These are phyloP conservation scores for Colletotrichum melonis DNA, from an alignment of 2,329 filamentous ascomycete species.

Conservation along the genomic window DNA sequence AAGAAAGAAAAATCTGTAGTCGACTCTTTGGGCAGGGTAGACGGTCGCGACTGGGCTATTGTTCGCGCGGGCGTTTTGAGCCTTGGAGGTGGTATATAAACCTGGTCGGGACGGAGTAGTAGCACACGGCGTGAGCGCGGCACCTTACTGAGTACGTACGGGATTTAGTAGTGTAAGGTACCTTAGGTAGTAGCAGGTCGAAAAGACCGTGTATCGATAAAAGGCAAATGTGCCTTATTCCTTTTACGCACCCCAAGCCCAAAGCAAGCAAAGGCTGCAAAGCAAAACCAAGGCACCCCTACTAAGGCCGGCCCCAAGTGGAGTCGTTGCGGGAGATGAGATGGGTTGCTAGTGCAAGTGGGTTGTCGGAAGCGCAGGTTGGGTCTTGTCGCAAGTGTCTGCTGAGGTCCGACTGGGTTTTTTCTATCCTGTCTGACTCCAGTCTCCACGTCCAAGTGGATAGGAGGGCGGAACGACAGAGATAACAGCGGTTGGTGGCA, in stretches of 20 bases:
- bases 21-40: neutral
- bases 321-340: conserved; percentile 33
- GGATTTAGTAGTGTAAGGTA: neutral
- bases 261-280: neutral
- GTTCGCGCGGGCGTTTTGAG: conserved; percentile 12
- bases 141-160: neutral
- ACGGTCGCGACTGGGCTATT: conserved; percentile 18
- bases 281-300: conserved; percentile 4
- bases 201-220: conserved; percentile 26
- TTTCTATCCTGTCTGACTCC: neutral
- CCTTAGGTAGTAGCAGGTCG: neutral
- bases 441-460: conserved; percentile 27
- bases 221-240: conserved; percentile 22
- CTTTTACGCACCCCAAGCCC: neutral
- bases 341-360: conserved; percentile 30
- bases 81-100: conserved; percentile 23
- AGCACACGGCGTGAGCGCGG: neutral
- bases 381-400: conserved; percentile 19
- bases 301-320: conserved; percentile 22
- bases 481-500: conserved; percentile 20
- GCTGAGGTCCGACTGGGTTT: conserved; percentile 26
- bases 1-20: neutral
- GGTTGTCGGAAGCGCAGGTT: conserved; percentile 24
- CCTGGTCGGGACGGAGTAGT: conserved; percentile 3
- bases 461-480: conserved; percentile 17